Percentiles rank a stretch among this genome's conserved stretches.
Conservation (phyloP, 352 stramenopile species). For the Phytophthora rubi region DNA sequence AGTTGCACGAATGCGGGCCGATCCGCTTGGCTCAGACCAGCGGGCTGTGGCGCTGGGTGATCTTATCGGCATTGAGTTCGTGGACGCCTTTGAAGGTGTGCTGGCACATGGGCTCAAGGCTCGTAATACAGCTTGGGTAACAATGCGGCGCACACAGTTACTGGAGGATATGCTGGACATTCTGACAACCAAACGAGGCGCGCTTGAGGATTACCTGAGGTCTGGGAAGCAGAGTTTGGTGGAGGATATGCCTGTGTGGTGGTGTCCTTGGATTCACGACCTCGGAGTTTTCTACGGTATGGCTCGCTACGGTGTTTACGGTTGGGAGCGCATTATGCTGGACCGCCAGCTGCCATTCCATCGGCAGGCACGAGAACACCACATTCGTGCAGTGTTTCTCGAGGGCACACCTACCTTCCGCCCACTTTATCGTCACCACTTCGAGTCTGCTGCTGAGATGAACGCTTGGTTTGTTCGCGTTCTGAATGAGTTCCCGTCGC, state of each 20-base stretch:
- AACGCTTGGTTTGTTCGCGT: conserved; percentile 70
- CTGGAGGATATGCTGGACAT: conserved; percentile 75
- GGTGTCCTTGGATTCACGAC: conserved; percentile 90
- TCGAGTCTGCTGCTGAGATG: conserved; percentile 50
- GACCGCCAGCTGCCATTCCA: conserved; percentile 82
- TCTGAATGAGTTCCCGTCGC: conserved; percentile 78
- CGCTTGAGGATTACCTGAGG: conserved; percentile 59
- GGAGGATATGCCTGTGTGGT: conserved; percentile 86
- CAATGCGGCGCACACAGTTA: conserved; percentile 78
- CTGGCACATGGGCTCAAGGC: conserved; percentile 86
- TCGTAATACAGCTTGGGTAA: conserved; percentile 84
- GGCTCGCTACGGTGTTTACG: conserved; percentile 75
- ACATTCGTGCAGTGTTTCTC: conserved; percentile 78
- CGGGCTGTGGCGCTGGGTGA: conserved; percentile 74
- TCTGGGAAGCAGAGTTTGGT: conserved; percentile 70
- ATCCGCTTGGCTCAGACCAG: conserved; percentile 80
- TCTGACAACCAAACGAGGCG: conserved; percentile 43
- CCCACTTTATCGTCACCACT: conserved; percentile 69
- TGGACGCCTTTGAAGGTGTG: conserved; percentile 85
- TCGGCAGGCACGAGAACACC: conserved; percentile 63
- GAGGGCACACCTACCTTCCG: conserved; percentile 62
- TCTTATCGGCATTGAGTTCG: conserved; percentile 87
- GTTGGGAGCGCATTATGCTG: conserved; percentile 72
- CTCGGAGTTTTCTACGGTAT: conserved; percentile 81
- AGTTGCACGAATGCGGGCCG: conserved; percentile 80